These are phyloP conservation scores for Malus domestica DNA, from an alignment of 306 rosid genomes.

Conservation along the genomic window ASM211411v1 NC_041802.1:27479501-27480000, in stretches of 20 bases:
- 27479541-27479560: conserved; percentile 32
- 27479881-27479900: conserved; percentile 54
- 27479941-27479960: conserved; percentile 19
- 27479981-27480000: conserved; percentile 35
- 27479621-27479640: conserved; percentile 33
- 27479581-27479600: conserved; percentile 17
- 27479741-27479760: conserved; percentile 28
- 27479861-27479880: conserved; percentile 69
- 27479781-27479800: conserved; percentile 51
- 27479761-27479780: conserved; percentile 29
- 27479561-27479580: conserved; percentile 30
- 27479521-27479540: conserved; percentile 65
- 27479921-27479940: conserved; percentile 14
- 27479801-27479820: conserved; percentile 49
- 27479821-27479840: conserved; percentile 54
- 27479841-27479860: conserved; percentile 50
- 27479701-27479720: conserved; percentile 66
- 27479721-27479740: conserved; percentile 38
- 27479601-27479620: background rate
- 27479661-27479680: conserved; percentile 4
- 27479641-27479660: conserved; percentile 33
- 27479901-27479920: conserved; percentile 78
- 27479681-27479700: conserved; percentile 42
- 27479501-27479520: background rate
- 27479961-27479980: conserved; percentile 56